Evolutionary conservation across 257 asterid genomes (phyloP), one percentile per base, ranked within the genome.

Genomic region (Gardenia jasminoides): DNA sequence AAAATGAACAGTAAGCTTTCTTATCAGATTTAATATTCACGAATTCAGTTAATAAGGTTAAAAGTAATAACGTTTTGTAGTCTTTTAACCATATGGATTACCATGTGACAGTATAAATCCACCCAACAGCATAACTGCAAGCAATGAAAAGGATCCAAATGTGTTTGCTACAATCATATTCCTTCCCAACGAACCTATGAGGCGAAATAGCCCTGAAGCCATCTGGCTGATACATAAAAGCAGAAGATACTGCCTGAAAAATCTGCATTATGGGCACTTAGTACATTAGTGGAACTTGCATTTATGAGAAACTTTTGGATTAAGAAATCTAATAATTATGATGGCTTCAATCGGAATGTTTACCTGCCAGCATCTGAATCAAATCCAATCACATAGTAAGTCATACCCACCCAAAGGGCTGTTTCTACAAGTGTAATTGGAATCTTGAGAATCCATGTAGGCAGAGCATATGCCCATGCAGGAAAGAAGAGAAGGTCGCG

Each of bases 21-120:
- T 33, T 12, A 36, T 15, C 72, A 67, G 36, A 90, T 80, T 90
- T 90, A 48, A 95, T 89, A 88, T 80, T 90, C 48, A 44, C 7
- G 48, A 44, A 44, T 36, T 36, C 41, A 1, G 41, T 10, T 44
- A 10, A 44, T 10, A 44, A 8, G 11, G 48, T 6, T 10, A 44
- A 6, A 10, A 44, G 11, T 44, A 7, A 44, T 1, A 6, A 44
- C 11, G 7, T 44, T 44, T 44, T 6, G 11, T 44, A 44, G 41
- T 10, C 11, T 44, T 44, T 44, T 10, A 7, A 44, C 48, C 2
- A 10, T 10, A 44, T 44, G 98, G 72, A 79, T 79, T 76, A 94
- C 98, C 97, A 89, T 91, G 85, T 47, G 98, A 91, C 74, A 94
- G 84, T 80, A 94, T 80, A 84, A 93, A 94, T 65, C 98, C 99